A percentile compares a stretch with the other conserved stretches of the same genome.
These are phyloP conservation scores for Monilinia vaccinii-corymbosi DNA, from an alignment of 2,329 filamentous ascomycete species.

Conservation along the genomic window DNA sequence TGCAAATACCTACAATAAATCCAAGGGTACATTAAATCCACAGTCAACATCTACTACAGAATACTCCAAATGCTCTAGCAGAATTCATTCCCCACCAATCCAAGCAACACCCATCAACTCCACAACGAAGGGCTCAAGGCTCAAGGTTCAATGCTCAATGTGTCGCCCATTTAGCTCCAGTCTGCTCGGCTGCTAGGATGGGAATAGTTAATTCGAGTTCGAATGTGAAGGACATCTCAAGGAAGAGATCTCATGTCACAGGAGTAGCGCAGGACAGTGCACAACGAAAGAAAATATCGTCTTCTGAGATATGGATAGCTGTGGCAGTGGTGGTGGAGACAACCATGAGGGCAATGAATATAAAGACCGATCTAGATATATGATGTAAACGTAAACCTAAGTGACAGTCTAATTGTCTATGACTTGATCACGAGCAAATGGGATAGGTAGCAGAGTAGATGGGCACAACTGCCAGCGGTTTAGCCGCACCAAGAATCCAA, in stretches of 20 bases:
- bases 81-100: slow-evolving; percentile 41
- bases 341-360: slow-evolving; percentile 22
- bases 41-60: slow-evolving; percentile 38
- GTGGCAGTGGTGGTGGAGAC: neutral
- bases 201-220: slow-evolving; percentile 40
- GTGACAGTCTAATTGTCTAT: neutral
- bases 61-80: slow-evolving; percentile 37
- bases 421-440: neutral
- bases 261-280: neutral
- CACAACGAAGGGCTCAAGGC: slow-evolving; percentile 37
- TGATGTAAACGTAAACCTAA: neutral
- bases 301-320: neutral
- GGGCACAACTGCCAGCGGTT: too few species aligned
- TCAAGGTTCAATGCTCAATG: slow-evolving; percentile 38
- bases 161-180: slow-evolving; percentile 38
- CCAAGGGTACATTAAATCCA: slow-evolving; percentile 38
- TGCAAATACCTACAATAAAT: slow-evolving; percentile 32
- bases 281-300: neutral
- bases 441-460: neutral
- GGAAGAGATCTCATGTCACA: slow-evolving; percentile 36
- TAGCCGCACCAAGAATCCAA: too few species aligned
- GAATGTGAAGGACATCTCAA: slow-evolving; percentile 39
- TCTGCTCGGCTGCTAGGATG: slow-evolving; percentile 41
- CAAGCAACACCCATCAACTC: slow-evolving; percentile 38
- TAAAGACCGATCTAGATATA: slow-evolving; percentile 20